Conservation (phyloP, 192 early-diverging fungal genomes). For the Dissophora ornata region DNA sequence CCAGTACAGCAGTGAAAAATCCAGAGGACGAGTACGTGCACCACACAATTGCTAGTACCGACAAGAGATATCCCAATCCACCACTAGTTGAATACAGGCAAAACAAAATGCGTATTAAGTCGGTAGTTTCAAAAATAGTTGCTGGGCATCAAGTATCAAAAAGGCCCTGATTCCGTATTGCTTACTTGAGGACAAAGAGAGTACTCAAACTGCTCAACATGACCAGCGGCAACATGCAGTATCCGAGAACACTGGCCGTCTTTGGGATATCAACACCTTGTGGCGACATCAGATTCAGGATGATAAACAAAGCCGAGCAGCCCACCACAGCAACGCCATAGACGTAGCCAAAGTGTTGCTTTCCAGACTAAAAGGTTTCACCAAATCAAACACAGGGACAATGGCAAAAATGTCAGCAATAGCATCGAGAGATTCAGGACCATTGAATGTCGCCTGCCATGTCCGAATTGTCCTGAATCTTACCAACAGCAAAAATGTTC, state of each 20-base stretch:
- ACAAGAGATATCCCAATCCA: conserved; percentile 69
- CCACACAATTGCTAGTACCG: conserved; percentile 85
- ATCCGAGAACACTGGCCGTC: conserved; percentile 95
- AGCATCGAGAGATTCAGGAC: not conserved
- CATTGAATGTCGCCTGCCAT: not conserved
- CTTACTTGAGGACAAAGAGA: conserved; percentile 75
- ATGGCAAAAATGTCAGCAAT: not conserved
- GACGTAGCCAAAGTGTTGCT: conserved; percentile 97
- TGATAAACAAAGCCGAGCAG: conserved; percentile 82
- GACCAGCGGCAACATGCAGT: conserved; percentile 96
- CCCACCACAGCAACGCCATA: conserved; percentile 95
- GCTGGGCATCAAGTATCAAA: too few relatives aligned
- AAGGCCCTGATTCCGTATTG: too few relatives aligned
- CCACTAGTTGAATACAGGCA: conserved; percentile 55
- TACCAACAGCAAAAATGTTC: conserved; percentile 88
- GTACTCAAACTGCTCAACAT: conserved; percentile 83
- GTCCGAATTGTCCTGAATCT: conserved; percentile 5
- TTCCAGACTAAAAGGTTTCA: conserved; percentile 73
- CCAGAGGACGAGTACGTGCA: conserved; percentile 93
- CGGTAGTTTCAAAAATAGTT: too few relatives aligned
- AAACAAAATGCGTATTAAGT: not conserved
- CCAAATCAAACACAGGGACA: not conserved
- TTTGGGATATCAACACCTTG: conserved; percentile 86
- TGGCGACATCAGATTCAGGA: conserved; percentile 95
- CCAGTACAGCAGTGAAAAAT: conserved; percentile 94